Evolutionary conservation across 495 filamentous ascomycete species (phyloP).

Genomic region (Aspergillus haitiensis): DNA sequence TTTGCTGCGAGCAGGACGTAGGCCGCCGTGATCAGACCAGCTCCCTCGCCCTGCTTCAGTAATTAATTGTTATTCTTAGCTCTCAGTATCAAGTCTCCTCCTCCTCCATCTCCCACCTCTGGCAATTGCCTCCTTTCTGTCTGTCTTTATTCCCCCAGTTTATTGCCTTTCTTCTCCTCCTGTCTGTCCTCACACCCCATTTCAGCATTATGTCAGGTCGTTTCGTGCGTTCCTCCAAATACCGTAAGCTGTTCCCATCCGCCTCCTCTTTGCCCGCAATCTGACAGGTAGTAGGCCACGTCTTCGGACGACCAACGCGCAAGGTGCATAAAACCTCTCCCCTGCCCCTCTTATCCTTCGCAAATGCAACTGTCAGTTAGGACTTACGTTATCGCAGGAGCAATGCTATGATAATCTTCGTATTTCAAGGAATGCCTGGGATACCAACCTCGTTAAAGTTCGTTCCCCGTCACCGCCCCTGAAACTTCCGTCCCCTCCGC

Average conservation of each 20-base stretch:
- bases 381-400: constrained; percentile 49
- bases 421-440: constrained; percentile 97
- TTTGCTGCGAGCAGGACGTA: background rate
- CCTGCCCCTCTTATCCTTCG: background rate
- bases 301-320: constrained; percentile 90
- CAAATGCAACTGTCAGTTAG: background rate
- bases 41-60: constrained; percentile 7
- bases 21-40: background rate
- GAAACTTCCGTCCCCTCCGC: constrained; percentile 22
- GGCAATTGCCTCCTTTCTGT: constrained; percentile 15
- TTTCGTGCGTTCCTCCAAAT: constrained; percentile 98
- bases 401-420: constrained; percentile 96
- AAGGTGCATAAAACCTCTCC: constrained; percentile 59
- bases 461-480: constrained; percentile 33
- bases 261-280: constrained; percentile 32
- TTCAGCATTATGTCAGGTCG: constrained; percentile 76
- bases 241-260: constrained; percentile 65
- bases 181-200: constrained; percentile 11
- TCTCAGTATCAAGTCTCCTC: constrained; percentile 12
- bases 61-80: constrained; percentile 17
- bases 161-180: constrained; percentile 14
- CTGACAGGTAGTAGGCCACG: constrained; percentile 70
- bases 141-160: constrained; percentile 21
- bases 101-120: constrained; percentile 17
- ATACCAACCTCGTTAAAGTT: constrained; percentile 96